Conservation (phyloP, 1,284 basidiomycete genomes). For the Athelia sp. region DNA sequence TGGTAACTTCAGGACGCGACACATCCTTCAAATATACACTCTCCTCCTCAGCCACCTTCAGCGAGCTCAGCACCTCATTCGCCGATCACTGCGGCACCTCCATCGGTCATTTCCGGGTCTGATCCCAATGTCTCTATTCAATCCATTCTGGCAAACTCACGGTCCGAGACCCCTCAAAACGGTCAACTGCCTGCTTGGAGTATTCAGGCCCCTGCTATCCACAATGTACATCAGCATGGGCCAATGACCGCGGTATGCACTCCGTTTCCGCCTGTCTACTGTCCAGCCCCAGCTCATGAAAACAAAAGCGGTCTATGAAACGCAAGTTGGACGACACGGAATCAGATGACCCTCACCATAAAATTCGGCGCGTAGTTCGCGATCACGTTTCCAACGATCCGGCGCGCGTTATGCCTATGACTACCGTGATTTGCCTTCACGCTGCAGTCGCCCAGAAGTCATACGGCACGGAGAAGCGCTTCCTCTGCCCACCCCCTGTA, state of each 20-base stretch:
- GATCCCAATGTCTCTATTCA: slow-evolving; percentile 59
- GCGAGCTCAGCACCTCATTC: slow-evolving; percentile 27
- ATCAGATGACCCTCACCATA: slow-evolving; percentile 64
- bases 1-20: slow-evolving; percentile 16
- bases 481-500: slow-evolving; percentile 84
- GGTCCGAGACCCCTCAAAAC: slow-evolving; percentile 31
- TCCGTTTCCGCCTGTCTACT: background rate
- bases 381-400: slow-evolving; percentile 73
- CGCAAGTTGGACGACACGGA: slow-evolving; percentile 71
- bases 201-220: slow-evolving; percentile 17
- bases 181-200: slow-evolving; percentile 38
- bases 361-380: slow-evolving; percentile 76
- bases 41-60: slow-evolving; percentile 20
- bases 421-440: slow-evolving; percentile 82
- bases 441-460: slow-evolving; percentile 91
- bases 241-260: background rate
- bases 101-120: slow-evolving; percentile 33
- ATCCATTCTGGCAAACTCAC: slow-evolving; percentile 52
- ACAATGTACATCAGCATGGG: slow-evolving; percentile 6
- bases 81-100: slow-evolving; percentile 25
- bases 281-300: background rate
- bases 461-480: slow-evolving; percentile 89
- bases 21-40: slow-evolving; percentile 23
- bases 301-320: slow-evolving; percentile 31
- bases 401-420: slow-evolving; percentile 74